phyloP scores from a whole-genome alignment of 176 grass and related monocot genomes.

The Thalia dealbata region DNA sequence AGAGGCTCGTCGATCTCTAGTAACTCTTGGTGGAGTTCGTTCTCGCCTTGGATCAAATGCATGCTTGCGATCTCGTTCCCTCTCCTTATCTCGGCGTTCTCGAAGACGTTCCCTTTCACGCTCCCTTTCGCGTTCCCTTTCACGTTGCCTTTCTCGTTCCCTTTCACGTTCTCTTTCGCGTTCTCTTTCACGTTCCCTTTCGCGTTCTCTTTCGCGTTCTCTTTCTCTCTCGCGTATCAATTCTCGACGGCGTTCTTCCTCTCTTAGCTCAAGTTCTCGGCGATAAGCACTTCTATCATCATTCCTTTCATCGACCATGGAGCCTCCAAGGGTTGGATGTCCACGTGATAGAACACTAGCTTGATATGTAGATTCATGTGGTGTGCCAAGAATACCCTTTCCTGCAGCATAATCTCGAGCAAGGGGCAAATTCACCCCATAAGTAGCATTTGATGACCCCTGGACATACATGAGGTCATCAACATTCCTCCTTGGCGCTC shows the following conservation, averaged over 20 bases:
- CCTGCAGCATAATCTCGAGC: conserved; percentile 74
- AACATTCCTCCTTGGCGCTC: conserved; percentile 66
- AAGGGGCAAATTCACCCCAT: conserved; percentile 54
- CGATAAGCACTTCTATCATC: conserved; percentile 44
- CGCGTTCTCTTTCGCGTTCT: conserved; percentile 39
- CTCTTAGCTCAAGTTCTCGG: conserved; percentile 73
- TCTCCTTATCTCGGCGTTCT: conserved; percentile 66
- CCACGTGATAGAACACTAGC: conserved; percentile 36
- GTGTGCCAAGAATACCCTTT: conserved; percentile 51
- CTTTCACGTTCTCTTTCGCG: conserved; percentile 32
- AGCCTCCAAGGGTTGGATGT: conserved; percentile 42
- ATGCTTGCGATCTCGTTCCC: conserved; percentile 71
- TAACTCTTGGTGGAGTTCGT: conserved; percentile 43
- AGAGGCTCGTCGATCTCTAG: conserved; percentile 65
- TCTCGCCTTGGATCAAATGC: conserved; percentile 56
- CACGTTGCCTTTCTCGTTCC: conserved; percentile 24
- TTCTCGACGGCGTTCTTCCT: conserved; percentile 69
- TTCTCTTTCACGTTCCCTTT: conserved; percentile 30
- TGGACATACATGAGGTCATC: conserved; percentile 56
- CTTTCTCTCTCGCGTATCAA: conserved; percentile 41
- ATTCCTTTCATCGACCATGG: conserved; percentile 63
- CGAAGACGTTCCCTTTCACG: conserved; percentile 61
- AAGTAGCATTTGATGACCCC: conserved; percentile 45
- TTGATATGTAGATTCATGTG: conserved; percentile 57
- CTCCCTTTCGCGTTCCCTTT: conserved; percentile 41